phyloP scores from a whole-genome alignment of 768 basidiomycete species.

The Suillus ampliporus region DNA sequence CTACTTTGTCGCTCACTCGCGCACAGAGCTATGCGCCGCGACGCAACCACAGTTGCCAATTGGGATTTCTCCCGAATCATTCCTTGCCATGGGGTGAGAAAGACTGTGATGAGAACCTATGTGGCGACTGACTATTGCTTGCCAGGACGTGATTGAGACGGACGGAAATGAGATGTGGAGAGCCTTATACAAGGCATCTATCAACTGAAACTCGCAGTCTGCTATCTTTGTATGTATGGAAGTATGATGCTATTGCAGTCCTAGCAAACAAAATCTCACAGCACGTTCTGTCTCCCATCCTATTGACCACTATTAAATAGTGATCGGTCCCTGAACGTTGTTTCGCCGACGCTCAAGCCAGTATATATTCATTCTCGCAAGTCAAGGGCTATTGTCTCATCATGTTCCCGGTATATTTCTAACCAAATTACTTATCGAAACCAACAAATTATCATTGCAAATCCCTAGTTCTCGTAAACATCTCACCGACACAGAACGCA shows the following conservation, averaged over 20 bases:
- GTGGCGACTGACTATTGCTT: conserved; percentile 10
- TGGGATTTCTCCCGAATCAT: conserved; percentile 83
- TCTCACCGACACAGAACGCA: background rate
- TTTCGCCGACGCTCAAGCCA: background rate
- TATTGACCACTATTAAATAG: background rate
- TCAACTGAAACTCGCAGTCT: conserved; percentile 17
- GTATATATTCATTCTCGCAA: background rate
- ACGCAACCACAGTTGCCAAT: conserved; percentile 63
- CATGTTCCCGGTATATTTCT: background rate
- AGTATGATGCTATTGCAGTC: background rate
- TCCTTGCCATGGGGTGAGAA: conserved; percentile 66
- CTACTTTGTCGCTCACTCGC: conserved; percentile 8
- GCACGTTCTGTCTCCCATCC: background rate
- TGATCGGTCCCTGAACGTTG: background rate
- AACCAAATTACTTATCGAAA: background rate
- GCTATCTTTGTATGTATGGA: background rate
- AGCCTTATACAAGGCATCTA: conserved; percentile 43
- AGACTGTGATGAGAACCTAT: background rate
- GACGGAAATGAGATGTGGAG: conserved; percentile 62
- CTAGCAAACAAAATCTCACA: background rate
- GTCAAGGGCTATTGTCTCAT: too few species aligned
- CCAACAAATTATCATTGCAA: background rate
- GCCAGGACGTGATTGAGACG: conserved; percentile 65
- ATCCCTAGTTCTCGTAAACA: background rate
- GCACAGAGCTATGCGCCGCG: conserved; percentile 59